These are phyloP conservation scores for Rhynchospora pubera DNA, from an alignment of 176 grass and related monocot genomes.

Conservation along the genomic window DNA sequence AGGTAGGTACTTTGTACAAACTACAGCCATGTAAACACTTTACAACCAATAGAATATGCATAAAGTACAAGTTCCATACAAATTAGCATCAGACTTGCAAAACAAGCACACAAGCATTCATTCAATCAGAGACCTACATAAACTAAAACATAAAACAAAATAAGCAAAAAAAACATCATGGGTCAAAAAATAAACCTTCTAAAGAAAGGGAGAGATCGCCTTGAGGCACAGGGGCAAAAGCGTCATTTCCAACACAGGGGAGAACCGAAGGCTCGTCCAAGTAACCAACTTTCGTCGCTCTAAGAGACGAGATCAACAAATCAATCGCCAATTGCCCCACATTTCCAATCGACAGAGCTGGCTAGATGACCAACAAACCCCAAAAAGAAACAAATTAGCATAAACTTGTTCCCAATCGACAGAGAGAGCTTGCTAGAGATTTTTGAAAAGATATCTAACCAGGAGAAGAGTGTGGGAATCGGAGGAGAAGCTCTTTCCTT, in stretches of 20 bases:
- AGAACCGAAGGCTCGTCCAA: slow-evolving; percentile 78
- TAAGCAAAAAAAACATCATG: background rate
- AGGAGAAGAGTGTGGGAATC: slow-evolving; percentile 53
- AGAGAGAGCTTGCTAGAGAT: background rate
- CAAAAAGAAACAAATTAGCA: background rate
- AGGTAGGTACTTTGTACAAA: background rate
- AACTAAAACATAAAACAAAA: background rate
- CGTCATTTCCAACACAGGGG: slow-evolving; percentile 77
- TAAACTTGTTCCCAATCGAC: too few relatives aligned
- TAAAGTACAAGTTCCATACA: background rate
- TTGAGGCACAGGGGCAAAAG: slow-evolving; percentile 53
- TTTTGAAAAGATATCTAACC: slow-evolving; percentile 28
- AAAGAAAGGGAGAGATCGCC: slow-evolving; percentile 76
- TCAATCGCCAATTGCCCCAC: slow-evolving; percentile 89
- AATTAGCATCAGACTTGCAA: slow-evolving; percentile 3
- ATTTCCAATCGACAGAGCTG: slow-evolving; percentile 92
- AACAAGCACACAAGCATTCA: background rate
- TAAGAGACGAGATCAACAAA: slow-evolving; percentile 55
- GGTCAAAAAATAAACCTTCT: slow-evolving; percentile 38
- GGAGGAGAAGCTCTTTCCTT: slow-evolving; percentile 47
- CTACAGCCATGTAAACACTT: background rate
- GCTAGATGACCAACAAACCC: slow-evolving; percentile 34
- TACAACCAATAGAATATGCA: background rate
- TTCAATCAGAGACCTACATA: background rate
- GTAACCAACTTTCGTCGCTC: slow-evolving; percentile 58